Percentiles rank a stretch among this genome's conserved stretches.
These are phyloP conservation scores for Porphyrellus cyaneotinctus DNA, from an alignment of 768 basidiomycete species.

Conservation along the genomic window DNA sequence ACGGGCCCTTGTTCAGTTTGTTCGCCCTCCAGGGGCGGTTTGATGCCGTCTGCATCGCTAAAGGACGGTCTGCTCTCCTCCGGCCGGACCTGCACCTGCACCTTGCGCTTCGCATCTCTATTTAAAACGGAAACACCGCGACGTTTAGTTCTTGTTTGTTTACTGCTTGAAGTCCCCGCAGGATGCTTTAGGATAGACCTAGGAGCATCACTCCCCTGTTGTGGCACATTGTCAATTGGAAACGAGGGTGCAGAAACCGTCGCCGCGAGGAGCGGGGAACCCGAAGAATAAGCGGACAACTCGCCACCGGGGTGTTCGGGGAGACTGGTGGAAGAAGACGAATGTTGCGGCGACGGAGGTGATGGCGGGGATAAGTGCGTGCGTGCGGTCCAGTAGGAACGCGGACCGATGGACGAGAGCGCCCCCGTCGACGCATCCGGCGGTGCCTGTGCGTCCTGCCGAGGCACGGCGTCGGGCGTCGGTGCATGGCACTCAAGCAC, in stretches of 20 bases:
- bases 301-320: slow-evolving; percentile 13
- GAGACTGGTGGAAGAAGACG: slow-evolving; percentile 14
- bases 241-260: slow-evolving; percentile 9
- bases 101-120: slow-evolving; percentile 8
- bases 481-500: slow-evolving; percentile 37
- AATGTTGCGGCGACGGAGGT: neutral
- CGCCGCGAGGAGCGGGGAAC: slow-evolving; percentile 19
- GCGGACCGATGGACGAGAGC: slow-evolving; percentile 20
- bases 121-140: slow-evolving; percentile 15
- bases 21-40: slow-evolving; percentile 1
- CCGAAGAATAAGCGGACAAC: slow-evolving; percentile 21
- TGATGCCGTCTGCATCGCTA: slow-evolving; percentile 14
- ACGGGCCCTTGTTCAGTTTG: slow-evolving; percentile 36
- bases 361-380: slow-evolving; percentile 17
- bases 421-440: slow-evolving; percentile 18
- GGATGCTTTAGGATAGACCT: slow-evolving; percentile 25
- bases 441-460: neutral
- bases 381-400: slow-evolving; percentile 21
- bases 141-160: slow-evolving; percentile 2
- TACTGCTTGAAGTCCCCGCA: slow-evolving; percentile 2
- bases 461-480: slow-evolving; percentile 1
- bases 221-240: slow-evolving; percentile 1
- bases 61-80: slow-evolving; percentile 24
- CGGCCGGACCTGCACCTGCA: slow-evolving; percentile 1
- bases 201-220: slow-evolving; percentile 12